These are phyloP conservation scores for Aspergillaceae sp. DNA, from an alignment of 2,329 filamentous ascomycete genomes.

Conservation along the genomic window DNA sequence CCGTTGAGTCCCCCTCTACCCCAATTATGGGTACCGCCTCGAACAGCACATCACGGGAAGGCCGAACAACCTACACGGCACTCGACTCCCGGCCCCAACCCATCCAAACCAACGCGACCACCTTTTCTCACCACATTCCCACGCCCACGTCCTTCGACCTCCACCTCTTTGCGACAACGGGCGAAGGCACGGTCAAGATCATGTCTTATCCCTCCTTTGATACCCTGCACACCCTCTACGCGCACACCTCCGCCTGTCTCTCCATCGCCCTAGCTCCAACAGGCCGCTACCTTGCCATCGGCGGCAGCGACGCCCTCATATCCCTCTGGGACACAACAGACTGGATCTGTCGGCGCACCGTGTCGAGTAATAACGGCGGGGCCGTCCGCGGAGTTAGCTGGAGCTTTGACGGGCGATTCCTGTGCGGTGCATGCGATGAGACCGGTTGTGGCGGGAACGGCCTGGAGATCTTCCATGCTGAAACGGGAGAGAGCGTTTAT, in stretches of 20 bases:
- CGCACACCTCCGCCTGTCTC: constrained; percentile 42
- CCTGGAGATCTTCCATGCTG: constrained; percentile 43
- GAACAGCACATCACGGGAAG: constrained; percentile 8
- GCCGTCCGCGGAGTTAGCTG: constrained; percentile 41
- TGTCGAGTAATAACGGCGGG: constrained; percentile 38
- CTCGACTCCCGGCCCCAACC: constrained; percentile 37
- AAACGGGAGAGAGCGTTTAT: constrained; percentile 41
- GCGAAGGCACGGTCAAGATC: constrained; percentile 42
- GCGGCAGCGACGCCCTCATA: constrained; percentile 42
- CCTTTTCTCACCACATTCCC: constrained; percentile 38
- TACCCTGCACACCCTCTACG: constrained; percentile 38
- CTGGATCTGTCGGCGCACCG: constrained; percentile 42
- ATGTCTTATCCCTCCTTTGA: constrained; percentile 40
- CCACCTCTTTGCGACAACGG: constrained; percentile 41
- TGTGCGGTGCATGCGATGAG: constrained; percentile 43
- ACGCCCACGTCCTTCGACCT: constrained; percentile 27
- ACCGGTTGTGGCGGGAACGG: constrained; percentile 34
- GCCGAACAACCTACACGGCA: constrained; percentile 27
- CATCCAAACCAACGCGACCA: constrained; percentile 41
- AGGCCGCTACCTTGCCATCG: constrained; percentile 41
- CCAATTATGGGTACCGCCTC: constrained; percentile 18
- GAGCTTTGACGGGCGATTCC: constrained; percentile 43
- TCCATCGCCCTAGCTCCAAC: constrained; percentile 39
- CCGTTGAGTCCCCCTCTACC: constrained; percentile 32
- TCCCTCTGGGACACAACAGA: constrained; percentile 45